Conservation (phyloP, 345 rosid species). For the Turritis glabra region DNA sequence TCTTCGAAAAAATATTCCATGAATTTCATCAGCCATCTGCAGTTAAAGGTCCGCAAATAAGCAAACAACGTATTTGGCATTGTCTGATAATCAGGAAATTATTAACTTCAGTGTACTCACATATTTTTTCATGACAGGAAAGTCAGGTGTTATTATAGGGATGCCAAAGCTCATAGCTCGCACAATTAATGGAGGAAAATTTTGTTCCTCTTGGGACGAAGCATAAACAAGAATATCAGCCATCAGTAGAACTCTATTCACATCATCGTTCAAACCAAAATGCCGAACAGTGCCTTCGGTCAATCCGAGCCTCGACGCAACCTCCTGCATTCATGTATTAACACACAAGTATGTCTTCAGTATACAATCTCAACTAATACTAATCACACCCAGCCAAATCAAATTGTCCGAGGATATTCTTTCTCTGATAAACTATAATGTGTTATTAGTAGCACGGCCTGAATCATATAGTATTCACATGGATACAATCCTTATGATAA, state of each 20-base stretch:
- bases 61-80: constrained; percentile 5
- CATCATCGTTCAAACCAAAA: constrained; percentile 77
- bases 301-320: constrained; percentile 79
- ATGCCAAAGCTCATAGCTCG: constrained; percentile 91
- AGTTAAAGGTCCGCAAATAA: constrained; percentile 29
- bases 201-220: constrained; percentile 94
- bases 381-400: neutral
- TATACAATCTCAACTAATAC: constrained; percentile 20
- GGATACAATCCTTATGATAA: constrained; percentile 7
- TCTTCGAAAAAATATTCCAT: constrained; percentile 66
- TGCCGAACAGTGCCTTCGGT: constrained; percentile 62
- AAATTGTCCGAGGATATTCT: neutral
- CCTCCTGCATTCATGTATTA: constrained; percentile 53
- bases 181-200: constrained; percentile 74
- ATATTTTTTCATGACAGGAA: constrained; percentile 71
- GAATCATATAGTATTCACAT: constrained; percentile 3
- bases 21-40: constrained; percentile 73
- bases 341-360: constrained; percentile 8
- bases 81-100: constrained; percentile 12
- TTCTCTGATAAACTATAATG: neutral
- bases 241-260: constrained; percentile 65
- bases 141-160: constrained; percentile 75
- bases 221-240: constrained; percentile 89
- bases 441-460: constrained; percentile 6
- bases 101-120: constrained; percentile 49